phyloP scores from a whole-genome alignment of 352 stramenopile species.

The Phytophthora sp. region DNA sequence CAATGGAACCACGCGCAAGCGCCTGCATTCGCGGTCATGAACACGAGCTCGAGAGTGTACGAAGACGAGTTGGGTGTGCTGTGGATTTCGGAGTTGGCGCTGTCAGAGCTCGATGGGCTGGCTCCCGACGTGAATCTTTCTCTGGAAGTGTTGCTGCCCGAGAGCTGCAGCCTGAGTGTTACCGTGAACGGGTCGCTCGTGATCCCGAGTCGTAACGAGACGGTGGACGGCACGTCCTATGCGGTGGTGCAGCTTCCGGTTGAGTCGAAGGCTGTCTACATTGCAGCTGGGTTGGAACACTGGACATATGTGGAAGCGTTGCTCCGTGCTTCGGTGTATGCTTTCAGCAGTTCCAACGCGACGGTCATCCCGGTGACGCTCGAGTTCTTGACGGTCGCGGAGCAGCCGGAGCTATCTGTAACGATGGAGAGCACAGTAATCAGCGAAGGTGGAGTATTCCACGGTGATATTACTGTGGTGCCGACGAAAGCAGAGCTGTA shows the following conservation, averaged over 20 bases:
- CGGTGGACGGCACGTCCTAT: slow-evolving; percentile 2
- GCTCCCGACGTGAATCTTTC: slow-evolving; percentile 14
- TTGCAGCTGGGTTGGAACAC: slow-evolving; percentile 8
- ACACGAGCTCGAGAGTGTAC: slow-evolving; percentile 23
- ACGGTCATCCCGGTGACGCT: slow-evolving; percentile 17
- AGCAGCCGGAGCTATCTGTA: slow-evolving; percentile 12
- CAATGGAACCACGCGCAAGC: slow-evolving; percentile 30
- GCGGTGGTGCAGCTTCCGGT: slow-evolving; percentile 11
- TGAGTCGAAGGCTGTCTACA: slow-evolving; percentile 9
- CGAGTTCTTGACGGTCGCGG: slow-evolving; percentile 25
- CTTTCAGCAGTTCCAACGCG: slow-evolving; percentile 31
- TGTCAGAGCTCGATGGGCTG: slow-evolving; percentile 10
- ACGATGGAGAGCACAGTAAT: slow-evolving; percentile 9
- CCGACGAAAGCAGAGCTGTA: slow-evolving; percentile 27
- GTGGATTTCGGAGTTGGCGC: slow-evolving; percentile 19
- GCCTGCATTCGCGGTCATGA: slow-evolving; percentile 10
- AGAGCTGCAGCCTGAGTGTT: slow-evolving; percentile 10
- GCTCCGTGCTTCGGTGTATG: slow-evolving; percentile 25
- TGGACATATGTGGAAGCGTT: slow-evolving; percentile 1
- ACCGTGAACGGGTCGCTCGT: slow-evolving; percentile 7
- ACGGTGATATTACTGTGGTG: slow-evolving; percentile 12
- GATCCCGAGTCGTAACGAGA: slow-evolving; percentile 9
- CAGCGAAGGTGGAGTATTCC: slow-evolving; percentile 14
- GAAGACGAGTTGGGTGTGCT: slow-evolving; percentile 26
- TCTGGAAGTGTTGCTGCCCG: slow-evolving; percentile 19